A percentile compares a stretch with the other conserved stretches of the same genome.
Conservation (phyloP, 192 early-diverging fungal species). For the Podila clonocystis region DNA sequence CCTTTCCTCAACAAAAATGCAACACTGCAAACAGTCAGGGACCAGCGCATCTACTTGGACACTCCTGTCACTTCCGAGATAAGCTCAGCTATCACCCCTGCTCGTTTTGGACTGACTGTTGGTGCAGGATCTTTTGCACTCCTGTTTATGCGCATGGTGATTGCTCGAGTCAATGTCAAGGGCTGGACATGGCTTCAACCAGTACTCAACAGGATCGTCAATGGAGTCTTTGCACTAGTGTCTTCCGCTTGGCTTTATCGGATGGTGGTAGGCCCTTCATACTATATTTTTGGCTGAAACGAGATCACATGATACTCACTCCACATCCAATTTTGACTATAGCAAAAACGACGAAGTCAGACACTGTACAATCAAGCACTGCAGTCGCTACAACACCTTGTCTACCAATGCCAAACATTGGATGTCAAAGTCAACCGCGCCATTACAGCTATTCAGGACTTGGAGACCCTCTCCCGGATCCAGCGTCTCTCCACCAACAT, state of each 20-base stretch:
- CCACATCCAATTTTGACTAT: neutral
- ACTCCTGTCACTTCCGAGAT: constrained; percentile 29
- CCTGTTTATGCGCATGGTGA: constrained; percentile 22
- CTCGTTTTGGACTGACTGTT: constrained; percentile 32
- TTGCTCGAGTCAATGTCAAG: constrained; percentile 13
- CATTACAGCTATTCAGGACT: constrained; percentile 66
- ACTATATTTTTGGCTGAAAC: neutral
- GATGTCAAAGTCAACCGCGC: constrained; percentile 63
- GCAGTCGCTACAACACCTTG: constrained; percentile 47
- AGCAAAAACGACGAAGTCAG: constrained; percentile 59
- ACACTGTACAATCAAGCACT: constrained; percentile 54
- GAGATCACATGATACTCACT: neutral
- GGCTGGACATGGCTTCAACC: constrained; percentile 14
- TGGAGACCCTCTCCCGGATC: constrained; percentile 68
- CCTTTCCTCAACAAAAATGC: constrained; percentile 61
- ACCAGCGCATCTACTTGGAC: constrained; percentile 38
- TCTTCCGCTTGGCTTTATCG: constrained; percentile 43
- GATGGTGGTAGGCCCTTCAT: constrained; percentile 21
- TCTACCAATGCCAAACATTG: constrained; percentile 56
- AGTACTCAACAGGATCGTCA: constrained; percentile 20
- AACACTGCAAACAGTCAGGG: constrained; percentile 51
- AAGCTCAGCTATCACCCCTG: constrained; percentile 20
- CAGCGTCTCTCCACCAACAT: constrained; percentile 67
- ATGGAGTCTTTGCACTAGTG: constrained; percentile 15
- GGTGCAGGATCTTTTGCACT: constrained; percentile 32